These are phyloP conservation scores for Neoboletus subvelutipes DNA, from an alignment of 768 basidiomycete genomes.

Conservation along the genomic window DNA sequence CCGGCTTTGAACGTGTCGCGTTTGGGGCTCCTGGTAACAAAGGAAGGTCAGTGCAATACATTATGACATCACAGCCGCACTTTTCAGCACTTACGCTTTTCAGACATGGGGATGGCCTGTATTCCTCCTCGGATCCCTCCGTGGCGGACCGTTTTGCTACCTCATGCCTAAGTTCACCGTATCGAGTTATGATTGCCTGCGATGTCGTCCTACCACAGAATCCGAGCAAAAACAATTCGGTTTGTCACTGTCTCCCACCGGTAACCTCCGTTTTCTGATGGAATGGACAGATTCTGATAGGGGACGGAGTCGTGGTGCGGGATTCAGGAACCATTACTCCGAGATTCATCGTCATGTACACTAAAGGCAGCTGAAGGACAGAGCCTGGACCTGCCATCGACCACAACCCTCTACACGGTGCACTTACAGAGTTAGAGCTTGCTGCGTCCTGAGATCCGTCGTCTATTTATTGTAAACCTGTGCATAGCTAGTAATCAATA, in stretches of 20 bases:
- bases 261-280: conserved; percentile 27
- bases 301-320: conserved; percentile 53
- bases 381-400: conserved; percentile 16
- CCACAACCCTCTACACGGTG: conserved; percentile 18
- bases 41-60: conserved; percentile 46
- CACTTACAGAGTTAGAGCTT: conserved; percentile 23
- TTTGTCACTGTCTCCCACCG: conserved; percentile 19
- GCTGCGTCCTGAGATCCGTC: conserved; percentile 20
- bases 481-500: conserved; percentile 16
- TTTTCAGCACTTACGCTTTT: background rate
- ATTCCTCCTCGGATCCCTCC: conserved; percentile 60
- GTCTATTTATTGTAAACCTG: conserved; percentile 25
- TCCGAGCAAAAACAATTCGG: conserved; percentile 25
- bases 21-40: conserved; percentile 53
- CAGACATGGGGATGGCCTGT: conserved; percentile 63
- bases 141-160: conserved; percentile 61
- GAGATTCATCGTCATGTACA: conserved; percentile 59
- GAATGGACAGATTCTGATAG: conserved; percentile 42
- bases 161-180: conserved; percentile 65
- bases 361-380: conserved; percentile 33
- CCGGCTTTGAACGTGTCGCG: conserved; percentile 55
- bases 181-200: conserved; percentile 63
- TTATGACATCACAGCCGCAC: background rate
- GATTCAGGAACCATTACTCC: conserved; percentile 56
- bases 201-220: conserved; percentile 45